These are phyloP conservation scores for Lasiosphaeria miniovina DNA, from an alignment of 495 filamentous ascomycete genomes.

Conservation along the genomic window DNA sequence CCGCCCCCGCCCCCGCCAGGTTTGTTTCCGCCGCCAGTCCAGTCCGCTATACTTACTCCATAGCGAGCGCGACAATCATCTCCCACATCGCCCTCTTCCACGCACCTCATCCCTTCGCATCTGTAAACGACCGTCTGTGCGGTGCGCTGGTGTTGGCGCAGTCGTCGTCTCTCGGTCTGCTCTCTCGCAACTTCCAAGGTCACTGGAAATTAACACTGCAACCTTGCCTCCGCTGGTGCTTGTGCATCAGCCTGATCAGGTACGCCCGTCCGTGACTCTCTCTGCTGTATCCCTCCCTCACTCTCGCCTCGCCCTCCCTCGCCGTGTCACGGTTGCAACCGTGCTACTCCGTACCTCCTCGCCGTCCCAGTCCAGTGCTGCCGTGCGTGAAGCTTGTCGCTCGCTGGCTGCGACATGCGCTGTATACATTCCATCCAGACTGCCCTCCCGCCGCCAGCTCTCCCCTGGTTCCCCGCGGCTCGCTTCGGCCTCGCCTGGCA, in stretches of 20 bases:
- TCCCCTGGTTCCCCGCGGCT: slow-evolving; percentile 7
- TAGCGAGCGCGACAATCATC: too few relatives aligned
- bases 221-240: slow-evolving; percentile 18
- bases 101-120: neutral
- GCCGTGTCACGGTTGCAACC: neutral
- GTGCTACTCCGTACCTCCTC: neutral
- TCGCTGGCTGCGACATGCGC: neutral
- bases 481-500: slow-evolving; percentile 11
- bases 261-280: slow-evolving; percentile 6
- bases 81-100: slow-evolving; percentile 1
- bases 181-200: slow-evolving; percentile 12
- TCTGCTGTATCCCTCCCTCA: neutral
- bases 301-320: neutral
- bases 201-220: slow-evolving; percentile 33
- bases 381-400: neutral
- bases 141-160: neutral
- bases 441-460: neutral
- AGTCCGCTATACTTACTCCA: neutral
- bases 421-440: too few relatives aligned
- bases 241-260: slow-evolving; percentile 17
- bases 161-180: slow-evolving; percentile 9
- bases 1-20: too few relatives aligned
- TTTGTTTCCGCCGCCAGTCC: neutral
- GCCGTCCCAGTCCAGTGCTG: neutral
- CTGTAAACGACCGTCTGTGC: slow-evolving; percentile 13